These are phyloP conservation scores for Agaricus blazei DNA, from an alignment of 768 basidiomycete genomes.

Conservation along the genomic window DNA sequence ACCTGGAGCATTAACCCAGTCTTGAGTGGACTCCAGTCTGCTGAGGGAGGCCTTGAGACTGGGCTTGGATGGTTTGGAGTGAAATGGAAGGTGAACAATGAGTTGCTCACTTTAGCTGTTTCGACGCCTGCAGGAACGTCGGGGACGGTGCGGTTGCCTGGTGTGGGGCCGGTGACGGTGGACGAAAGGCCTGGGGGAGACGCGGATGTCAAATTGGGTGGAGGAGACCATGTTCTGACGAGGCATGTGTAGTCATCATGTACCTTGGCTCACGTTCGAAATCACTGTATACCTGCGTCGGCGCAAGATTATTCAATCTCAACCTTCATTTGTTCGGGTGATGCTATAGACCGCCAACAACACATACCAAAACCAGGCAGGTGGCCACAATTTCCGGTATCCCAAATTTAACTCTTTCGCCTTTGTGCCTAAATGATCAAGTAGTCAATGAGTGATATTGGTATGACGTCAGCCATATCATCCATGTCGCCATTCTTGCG, in stretches of 20 bases:
- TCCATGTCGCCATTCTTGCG: too few relatives aligned
- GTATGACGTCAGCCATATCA: too few relatives aligned
- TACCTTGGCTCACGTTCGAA: too few relatives aligned
- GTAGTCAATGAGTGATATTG: too few relatives aligned
- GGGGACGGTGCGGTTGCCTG: conserved; percentile 5
- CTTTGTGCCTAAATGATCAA: too few relatives aligned
- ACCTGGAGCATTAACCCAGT: conserved; percentile 44
- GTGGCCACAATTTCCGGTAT: too few relatives aligned
- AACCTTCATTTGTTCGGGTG: too few relatives aligned
- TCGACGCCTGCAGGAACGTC: conserved; percentile 5
- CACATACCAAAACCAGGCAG: too few relatives aligned
- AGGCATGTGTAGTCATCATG: neutral
- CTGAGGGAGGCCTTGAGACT: conserved; percentile 51
- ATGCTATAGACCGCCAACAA: too few relatives aligned
- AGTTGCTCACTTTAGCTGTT: neutral
- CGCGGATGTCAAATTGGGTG: neutral
- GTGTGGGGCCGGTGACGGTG: neutral
- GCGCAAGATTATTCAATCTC: too few relatives aligned
- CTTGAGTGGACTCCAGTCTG: conserved; percentile 30
- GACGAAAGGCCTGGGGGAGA: neutral
- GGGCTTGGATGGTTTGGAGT: conserved; percentile 47
- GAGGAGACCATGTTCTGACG: conserved; percentile 4
- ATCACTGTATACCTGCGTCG: too few relatives aligned
- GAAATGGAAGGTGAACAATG: conserved; percentile 28
- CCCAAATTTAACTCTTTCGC: too few relatives aligned